Evolutionary conservation across 2,329 filamentous ascomycete species (phyloP).

Genomic region (Bisporella sp.): DNA sequence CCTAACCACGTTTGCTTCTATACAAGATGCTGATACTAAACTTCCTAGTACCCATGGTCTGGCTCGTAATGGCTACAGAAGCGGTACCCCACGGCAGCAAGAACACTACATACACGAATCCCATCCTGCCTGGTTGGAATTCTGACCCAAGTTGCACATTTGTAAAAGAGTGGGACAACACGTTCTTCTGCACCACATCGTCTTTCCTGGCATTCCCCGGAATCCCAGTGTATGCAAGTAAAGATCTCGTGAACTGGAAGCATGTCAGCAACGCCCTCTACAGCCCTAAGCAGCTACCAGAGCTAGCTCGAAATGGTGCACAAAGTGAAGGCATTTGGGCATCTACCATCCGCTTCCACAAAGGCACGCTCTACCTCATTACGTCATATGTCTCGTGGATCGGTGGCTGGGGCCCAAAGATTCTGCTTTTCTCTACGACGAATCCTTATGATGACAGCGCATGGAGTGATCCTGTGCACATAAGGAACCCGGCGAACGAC

Average conservation of each 20-base stretch:
- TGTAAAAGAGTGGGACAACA: slow-evolving; percentile 29
- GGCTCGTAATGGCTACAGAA: no score
- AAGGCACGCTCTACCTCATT: slow-evolving; percentile 38
- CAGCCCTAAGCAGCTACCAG: slow-evolving; percentile 32
- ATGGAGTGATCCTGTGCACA: slow-evolving; percentile 38
- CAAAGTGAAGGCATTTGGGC: slow-evolving; percentile 39
- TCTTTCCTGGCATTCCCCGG: slow-evolving; percentile 47
- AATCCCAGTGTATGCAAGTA: slow-evolving; percentile 43
- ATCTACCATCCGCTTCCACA: slow-evolving; percentile 36
- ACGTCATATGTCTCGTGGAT: slow-evolving; percentile 28
- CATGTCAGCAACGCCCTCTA: slow-evolving; percentile 33
- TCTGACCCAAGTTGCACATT: slow-evolving; percentile 42
- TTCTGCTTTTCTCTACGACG: slow-evolving; percentile 33
- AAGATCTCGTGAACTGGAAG: slow-evolving; percentile 43
- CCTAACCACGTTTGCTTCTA: no score
- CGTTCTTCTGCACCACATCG: slow-evolving; percentile 44
- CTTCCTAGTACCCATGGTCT: no score
- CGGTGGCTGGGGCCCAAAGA: slow-evolving; percentile 33
- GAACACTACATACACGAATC: slow-evolving; percentile 27
- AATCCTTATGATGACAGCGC: slow-evolving; percentile 32
- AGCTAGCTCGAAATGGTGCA: slow-evolving; percentile 24
- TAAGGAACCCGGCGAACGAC: slow-evolving; percentile 39
- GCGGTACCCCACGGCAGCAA: no score
- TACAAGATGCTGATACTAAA: no score
- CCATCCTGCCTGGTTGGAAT: slow-evolving; percentile 42